Evolutionary conservation across 805 yeast genomes (phyloP).

Genomic region (Saccharomyces cerevisiae): DNA sequence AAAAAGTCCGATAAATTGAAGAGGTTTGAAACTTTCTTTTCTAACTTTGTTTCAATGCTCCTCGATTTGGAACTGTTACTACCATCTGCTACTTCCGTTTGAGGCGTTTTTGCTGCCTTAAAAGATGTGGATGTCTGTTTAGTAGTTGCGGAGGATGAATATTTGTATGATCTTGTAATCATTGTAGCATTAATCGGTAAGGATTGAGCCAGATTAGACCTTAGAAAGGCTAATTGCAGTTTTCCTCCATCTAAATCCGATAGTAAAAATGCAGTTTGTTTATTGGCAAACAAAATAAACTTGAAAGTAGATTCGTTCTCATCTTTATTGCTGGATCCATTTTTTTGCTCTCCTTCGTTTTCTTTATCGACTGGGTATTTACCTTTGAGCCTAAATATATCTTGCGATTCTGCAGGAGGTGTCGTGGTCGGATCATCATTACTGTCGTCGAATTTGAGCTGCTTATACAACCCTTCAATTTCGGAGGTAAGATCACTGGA

Average conservation of each 20-base stretch:
- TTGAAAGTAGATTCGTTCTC: constrained; percentile 2
- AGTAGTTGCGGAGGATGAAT: background rate
- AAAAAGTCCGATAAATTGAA: constrained; percentile 8
- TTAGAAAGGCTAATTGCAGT: constrained; percentile 30
- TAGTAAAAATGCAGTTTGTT: constrained; percentile 39
- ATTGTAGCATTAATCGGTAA: constrained; percentile 41
- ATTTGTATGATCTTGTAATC: constrained; percentile 42
- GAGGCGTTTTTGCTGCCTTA: background rate
- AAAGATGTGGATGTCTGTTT: background rate
- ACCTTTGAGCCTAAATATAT: constrained; percentile 17
- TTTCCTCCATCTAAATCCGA: constrained; percentile 38
- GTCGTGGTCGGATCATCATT: background rate
- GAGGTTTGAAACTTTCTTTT: background rate
- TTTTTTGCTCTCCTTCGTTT: constrained; percentile 5
- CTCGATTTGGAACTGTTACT: background rate
- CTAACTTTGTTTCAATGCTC: background rate
- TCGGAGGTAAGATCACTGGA: constrained; percentile 41
- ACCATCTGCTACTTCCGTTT: background rate
- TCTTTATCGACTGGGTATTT: constrained; percentile 30
- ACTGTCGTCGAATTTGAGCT: background rate
- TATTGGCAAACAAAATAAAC: constrained; percentile 33
- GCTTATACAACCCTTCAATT: constrained; percentile 39
- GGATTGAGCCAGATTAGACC: constrained; percentile 28
- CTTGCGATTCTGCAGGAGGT: background rate
- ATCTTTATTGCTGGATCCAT: constrained; percentile 1